Evolutionary conservation across 345 rosid species (phyloP).

Genomic region (Erucastrum elatum): DNA sequence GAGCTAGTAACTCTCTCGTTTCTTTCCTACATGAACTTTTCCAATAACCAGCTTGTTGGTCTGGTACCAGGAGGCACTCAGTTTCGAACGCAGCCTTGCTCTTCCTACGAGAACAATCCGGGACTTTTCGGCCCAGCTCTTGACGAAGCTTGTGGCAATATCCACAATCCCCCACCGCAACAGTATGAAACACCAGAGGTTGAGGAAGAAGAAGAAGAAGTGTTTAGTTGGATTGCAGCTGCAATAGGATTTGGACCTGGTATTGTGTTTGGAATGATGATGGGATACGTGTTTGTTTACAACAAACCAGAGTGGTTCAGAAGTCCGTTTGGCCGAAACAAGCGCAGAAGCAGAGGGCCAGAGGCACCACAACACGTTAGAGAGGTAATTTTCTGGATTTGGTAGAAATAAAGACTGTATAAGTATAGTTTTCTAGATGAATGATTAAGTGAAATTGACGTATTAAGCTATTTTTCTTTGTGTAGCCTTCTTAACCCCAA

Average conservation of each 20-base stretch:
- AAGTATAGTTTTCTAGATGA: background rate
- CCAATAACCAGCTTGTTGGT: background rate
- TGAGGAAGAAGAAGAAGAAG: background rate
- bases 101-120: background rate
- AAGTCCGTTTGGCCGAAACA: background rate
- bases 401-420: background rate
- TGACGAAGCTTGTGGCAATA: background rate
- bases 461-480: background rate
- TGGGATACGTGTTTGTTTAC: background rate
- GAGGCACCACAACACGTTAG: background rate
- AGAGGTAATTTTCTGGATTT: background rate
- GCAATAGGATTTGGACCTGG: background rate
- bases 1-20: background rate
- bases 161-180: background rate
- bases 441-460: background rate
- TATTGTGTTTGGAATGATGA: background rate
- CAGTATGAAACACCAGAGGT: background rate
- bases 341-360: background rate
- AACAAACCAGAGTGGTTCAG: background rate
- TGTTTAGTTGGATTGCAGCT: slow-evolving; percentile 5
- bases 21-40: background rate
- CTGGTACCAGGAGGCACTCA: background rate
- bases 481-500: background rate
- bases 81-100: background rate
- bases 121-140: background rate